These are phyloP conservation scores for Colletotrichum truncatum DNA, from an alignment of 2,329 filamentous ascomycete genomes.

Conservation along the genomic window DNA sequence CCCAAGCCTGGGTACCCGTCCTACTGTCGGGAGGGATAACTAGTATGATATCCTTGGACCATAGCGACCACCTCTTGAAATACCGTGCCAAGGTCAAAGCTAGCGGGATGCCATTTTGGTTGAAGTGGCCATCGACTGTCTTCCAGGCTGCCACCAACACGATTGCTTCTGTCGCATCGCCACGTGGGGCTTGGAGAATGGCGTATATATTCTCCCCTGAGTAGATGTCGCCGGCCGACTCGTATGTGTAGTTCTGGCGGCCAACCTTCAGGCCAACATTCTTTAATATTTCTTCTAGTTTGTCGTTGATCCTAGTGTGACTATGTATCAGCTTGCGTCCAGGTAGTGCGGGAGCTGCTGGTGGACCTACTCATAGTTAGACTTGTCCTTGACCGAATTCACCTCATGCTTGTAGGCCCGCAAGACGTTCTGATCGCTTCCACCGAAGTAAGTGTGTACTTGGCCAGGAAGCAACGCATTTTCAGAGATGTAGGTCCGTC, in stretches of 20 bases:
- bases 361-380: slow-evolving; percentile 60
- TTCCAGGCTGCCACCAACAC: slow-evolving; percentile 91
- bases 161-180: slow-evolving; percentile 96
- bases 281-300: slow-evolving; percentile 78
- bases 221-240: slow-evolving; percentile 77
- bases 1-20: slow-evolving; percentile 93
- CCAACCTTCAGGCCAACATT: slow-evolving; percentile 87
- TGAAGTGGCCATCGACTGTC: slow-evolving; percentile 81
- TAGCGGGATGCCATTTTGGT: slow-evolving; percentile 87
- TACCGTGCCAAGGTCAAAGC: slow-evolving; percentile 90
- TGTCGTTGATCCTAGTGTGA: slow-evolving; percentile 67
- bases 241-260: slow-evolving; percentile 87
- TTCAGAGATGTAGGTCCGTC: slow-evolving; percentile 95
- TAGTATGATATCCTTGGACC: slow-evolving; percentile 98
- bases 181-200: slow-evolving; percentile 90
- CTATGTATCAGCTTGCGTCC: background rate
- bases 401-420: slow-evolving; percentile 90
- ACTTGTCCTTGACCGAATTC: slow-evolving; percentile 64
- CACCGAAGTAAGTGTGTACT: slow-evolving; percentile 97
- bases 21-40: slow-evolving; percentile 89
- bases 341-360: background rate
- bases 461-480: slow-evolving; percentile 96
- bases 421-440: slow-evolving; percentile 95
- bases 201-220: slow-evolving; percentile 92
- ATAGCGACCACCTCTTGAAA: slow-evolving; percentile 97